Evolutionary conservation across 2,329 filamentous ascomycete species (phyloP), one percentile per base, ranked within the genome.

Genomic region (Cladophialophora yegresii): DNA sequence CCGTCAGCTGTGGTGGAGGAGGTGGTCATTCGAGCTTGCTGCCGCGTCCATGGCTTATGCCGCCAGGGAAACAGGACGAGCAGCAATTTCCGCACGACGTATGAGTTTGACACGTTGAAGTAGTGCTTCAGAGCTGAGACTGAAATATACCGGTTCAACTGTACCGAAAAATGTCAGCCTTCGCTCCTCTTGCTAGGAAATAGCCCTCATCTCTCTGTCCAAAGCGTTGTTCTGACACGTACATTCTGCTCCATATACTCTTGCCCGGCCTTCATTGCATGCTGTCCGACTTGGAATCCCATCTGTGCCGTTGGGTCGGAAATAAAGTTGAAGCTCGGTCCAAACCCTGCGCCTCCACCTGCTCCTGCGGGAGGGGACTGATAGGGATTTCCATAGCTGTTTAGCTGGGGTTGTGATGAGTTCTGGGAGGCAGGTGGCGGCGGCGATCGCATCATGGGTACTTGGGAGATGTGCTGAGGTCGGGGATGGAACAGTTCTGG

Each of bases 21-120:
- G 20, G 76, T 73, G n/a, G 76, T 72, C 65, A 83, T 74, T 67
- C 80, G 71, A 62, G 89, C 83, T 76, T 96, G 91, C 77, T 96
- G 92, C 70, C 96, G 89, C 66, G 92, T 96, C 95, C 95, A 99
- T 5, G 93, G 93, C 80, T 93, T 93, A 79, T 99, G 96, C 72
- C 93, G 86, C 93, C 95, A 99, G 60, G 95, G 95, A 78, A 98
- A 96, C 66, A 99, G 87, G 64, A 99, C 93, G 64, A 99, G 86
- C 75, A 89, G 87, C 64, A 99, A 84, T 80, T 99, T 99, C 80
- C 89, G 92, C 75, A 96, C 83, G 75, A 99, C 95, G 79, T 99
- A 99, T 65, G 87, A 90, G 83, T 99, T 99, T 71, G 93, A 96
- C 69, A 99, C 95, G 80, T 98, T 97, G 82, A 99, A 99, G 84